Conservation (phyloP, 2,329 filamentous ascomycete genomes). For the Magnaporthiopsis rhizophila region DNA sequence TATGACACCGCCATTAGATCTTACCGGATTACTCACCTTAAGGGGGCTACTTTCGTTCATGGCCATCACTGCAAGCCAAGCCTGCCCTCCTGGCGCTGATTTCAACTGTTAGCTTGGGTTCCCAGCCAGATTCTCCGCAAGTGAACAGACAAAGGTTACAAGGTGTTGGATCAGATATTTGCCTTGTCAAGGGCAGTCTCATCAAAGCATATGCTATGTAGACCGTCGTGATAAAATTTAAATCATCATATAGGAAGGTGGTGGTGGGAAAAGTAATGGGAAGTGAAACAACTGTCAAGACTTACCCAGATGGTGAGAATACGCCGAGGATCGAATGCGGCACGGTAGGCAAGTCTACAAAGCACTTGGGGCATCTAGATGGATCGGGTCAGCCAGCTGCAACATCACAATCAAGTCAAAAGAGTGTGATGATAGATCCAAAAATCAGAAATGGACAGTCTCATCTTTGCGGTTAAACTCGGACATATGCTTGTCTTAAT, state of each 20-base stretch:
- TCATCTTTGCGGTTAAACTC: conserved; percentile 56
- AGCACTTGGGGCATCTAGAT: not conserved
- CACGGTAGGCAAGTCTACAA: no score
- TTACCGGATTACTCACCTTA: no score
- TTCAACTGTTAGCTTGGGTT: no score
- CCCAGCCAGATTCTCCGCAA: not conserved
- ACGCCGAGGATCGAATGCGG: no score
- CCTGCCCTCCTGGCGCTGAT: no score
- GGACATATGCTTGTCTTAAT: conserved; percentile 95
- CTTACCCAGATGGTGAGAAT: no score
- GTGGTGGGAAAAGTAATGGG: no score
- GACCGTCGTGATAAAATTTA: conserved; percentile 75
- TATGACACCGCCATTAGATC: no score
- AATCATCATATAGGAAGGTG: conserved; percentile 55
- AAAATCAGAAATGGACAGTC: conserved; percentile 34
- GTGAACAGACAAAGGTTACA: conserved; percentile 2
- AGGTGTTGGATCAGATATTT: conserved; percentile 11
- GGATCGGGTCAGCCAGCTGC: conserved; percentile 17
- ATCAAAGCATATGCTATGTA: conserved; percentile 75
- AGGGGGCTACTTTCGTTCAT: no score
- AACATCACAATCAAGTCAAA: conserved; percentile 19
- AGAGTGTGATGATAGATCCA: conserved; percentile 12
- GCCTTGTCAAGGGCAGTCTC: conserved; percentile 75
- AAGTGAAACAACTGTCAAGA: no score
- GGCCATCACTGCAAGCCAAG: no score